Evolutionary conservation across 2,329 filamentous ascomycete genomes (phyloP).

Genomic region (Fusarium sp.): DNA sequence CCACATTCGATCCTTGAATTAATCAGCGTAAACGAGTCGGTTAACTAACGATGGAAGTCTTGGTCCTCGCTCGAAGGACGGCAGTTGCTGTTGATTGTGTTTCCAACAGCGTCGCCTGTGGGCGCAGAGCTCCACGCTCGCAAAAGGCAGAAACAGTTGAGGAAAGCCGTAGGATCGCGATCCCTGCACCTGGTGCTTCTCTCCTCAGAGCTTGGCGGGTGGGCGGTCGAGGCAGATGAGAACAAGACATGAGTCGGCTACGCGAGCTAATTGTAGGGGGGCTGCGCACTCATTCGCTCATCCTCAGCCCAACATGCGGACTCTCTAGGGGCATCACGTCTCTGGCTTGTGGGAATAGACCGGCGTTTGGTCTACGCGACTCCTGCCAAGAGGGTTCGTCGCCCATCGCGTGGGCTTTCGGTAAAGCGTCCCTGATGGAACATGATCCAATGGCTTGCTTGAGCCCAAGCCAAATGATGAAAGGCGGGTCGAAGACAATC

Average conservation of each 20-base stretch:
- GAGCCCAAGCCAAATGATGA: background rate
- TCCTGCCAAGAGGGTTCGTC: slow-evolving; percentile 30
- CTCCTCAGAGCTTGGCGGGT: slow-evolving; percentile 31
- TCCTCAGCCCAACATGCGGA: slow-evolving; percentile 11
- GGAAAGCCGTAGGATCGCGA: slow-evolving; percentile 41
- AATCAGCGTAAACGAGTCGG: slow-evolving; percentile 4
- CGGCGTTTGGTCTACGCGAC: slow-evolving; percentile 15
- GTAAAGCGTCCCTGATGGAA: slow-evolving; percentile 15
- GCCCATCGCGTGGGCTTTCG: slow-evolving; percentile 13
- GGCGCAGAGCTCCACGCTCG: slow-evolving; percentile 22
- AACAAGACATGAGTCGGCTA: slow-evolving; percentile 29
- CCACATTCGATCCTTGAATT: background rate
- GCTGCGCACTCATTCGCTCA: slow-evolving; percentile 23
- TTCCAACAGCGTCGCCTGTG: slow-evolving; percentile 18
- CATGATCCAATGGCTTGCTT: slow-evolving; percentile 15
- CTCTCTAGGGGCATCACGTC: slow-evolving; percentile 6
- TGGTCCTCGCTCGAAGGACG: slow-evolving; percentile 28
- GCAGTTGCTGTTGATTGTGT: slow-evolving; percentile 22
- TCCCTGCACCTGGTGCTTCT: slow-evolving; percentile 43
- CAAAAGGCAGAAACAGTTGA: slow-evolving; percentile 32
- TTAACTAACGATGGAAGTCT: slow-evolving; percentile 9
- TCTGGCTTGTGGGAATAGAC: slow-evolving; percentile 23
- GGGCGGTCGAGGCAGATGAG: slow-evolving; percentile 31
- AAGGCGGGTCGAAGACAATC: slow-evolving; percentile 31
- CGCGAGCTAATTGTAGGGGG: slow-evolving; percentile 27